Conservation (phyloP, 768 basidiomycete species). For the Mycena metata region DNA sequence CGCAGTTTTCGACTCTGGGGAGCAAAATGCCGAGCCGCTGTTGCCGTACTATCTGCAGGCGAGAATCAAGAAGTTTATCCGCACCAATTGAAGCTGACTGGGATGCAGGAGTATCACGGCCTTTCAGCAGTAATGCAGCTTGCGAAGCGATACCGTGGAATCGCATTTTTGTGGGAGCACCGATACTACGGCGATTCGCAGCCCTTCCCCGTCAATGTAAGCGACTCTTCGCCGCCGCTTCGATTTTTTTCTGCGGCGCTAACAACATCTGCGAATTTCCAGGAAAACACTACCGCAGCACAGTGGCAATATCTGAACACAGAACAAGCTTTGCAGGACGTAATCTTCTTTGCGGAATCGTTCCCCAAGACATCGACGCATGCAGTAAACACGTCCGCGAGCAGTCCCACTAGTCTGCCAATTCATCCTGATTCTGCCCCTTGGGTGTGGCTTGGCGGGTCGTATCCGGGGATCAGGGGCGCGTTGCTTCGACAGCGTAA, state of each 20-base stretch:
- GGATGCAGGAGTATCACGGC: constrained; percentile 60
- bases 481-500: constrained; percentile 61
- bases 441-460: constrained; percentile 65
- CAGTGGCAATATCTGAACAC: constrained; percentile 64
- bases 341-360: constrained; percentile 62
- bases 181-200: constrained; percentile 63
- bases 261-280: background rate
- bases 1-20: constrained; percentile 65
- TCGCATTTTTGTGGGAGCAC: constrained; percentile 67
- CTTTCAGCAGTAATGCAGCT: constrained; percentile 62
- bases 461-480: constrained; percentile 63
- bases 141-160: constrained; percentile 60
- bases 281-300: constrained; percentile 60
- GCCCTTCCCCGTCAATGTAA: constrained; percentile 62
- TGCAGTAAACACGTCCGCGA: constrained; percentile 28
- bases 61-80: background rate
- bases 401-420: constrained; percentile 32
- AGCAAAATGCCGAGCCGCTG: constrained; percentile 62
- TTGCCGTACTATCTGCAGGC: constrained; percentile 64
- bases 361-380: constrained; percentile 41
- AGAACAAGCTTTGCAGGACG: constrained; percentile 64
- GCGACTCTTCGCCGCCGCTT: background rate
- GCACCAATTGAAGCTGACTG: background rate
- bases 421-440: constrained; percentile 59
- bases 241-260: too few species aligned